These are phyloP conservation scores for Dryas octopetala DNA, from an alignment of 306 rosid genomes.

Conservation along the genomic window DNA sequence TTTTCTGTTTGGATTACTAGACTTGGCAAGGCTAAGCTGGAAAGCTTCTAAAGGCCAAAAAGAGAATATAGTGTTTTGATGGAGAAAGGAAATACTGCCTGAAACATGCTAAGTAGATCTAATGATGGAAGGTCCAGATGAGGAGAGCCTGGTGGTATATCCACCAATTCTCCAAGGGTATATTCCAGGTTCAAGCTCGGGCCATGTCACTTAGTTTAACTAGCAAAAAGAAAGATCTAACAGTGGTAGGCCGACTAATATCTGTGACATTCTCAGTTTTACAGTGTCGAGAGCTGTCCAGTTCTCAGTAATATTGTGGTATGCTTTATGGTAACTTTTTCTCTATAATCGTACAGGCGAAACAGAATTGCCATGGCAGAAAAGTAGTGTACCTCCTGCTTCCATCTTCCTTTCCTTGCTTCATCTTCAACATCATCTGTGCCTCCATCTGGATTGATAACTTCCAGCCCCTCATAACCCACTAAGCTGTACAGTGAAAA, in stretches of 20 bases:
- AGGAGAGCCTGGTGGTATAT: not conserved
- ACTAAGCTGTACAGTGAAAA: not conserved
- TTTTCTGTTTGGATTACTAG: not conserved
- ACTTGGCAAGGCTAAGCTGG: not conserved
- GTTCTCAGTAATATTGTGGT: not conserved
- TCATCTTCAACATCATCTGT: constrained; percentile 87
- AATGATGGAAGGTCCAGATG: not conserved
- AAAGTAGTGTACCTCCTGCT: constrained; percentile 59
- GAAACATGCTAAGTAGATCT: not conserved
- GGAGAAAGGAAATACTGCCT: not conserved
- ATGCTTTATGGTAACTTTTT: not conserved
- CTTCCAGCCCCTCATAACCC: constrained; percentile 87
- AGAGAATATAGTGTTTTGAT: not conserved
- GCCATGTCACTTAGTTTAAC: not conserved
- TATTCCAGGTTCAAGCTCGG: not conserved
- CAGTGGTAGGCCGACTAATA: not conserved
- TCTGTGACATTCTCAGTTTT: not conserved
- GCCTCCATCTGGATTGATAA: constrained; percentile 91
- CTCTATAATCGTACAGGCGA: not conserved
- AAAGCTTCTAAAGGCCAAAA: not conserved
- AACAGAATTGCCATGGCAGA: not conserved
- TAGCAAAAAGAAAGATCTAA: not conserved
- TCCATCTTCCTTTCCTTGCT: constrained; percentile 93
- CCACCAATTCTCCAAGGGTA: not conserved
- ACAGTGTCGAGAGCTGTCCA: no score